phyloP scores from a whole-genome alignment of 1,284 basidiomycete genomes.

The Papiliotrema fonsecae region DNA sequence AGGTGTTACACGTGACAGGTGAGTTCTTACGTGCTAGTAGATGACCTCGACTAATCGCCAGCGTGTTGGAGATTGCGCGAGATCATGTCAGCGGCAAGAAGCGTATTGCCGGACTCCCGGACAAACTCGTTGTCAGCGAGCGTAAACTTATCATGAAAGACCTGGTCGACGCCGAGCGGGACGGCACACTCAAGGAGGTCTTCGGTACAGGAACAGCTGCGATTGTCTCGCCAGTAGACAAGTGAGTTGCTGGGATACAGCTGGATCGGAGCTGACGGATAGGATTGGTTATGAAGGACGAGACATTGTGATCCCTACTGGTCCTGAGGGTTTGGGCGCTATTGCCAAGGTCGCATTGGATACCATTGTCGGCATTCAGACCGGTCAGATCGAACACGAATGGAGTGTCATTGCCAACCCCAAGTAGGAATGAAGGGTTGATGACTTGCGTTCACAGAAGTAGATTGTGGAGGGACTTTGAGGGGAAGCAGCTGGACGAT shows the following conservation, averaged over 20 bases:
- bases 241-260: constrained; percentile 26
- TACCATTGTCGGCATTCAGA: constrained; percentile 84
- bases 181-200: constrained; percentile 76
- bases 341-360: constrained; percentile 77
- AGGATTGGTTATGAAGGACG: constrained; percentile 79
- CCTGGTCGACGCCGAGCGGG: constrained; percentile 65
- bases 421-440: constrained; percentile 1
- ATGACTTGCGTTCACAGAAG: too few species aligned
- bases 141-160: constrained; percentile 85
- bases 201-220: constrained; percentile 94
- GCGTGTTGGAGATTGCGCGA: constrained; percentile 71
- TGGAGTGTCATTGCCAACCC: constrained; percentile 56
- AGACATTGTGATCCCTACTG: constrained; percentile 79
- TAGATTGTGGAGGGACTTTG: too few species aligned
- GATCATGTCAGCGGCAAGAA: constrained; percentile 63
- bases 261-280: background rate
- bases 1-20: constrained; percentile 88
- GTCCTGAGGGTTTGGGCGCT: constrained; percentile 79
- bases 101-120: constrained; percentile 59
- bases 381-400: constrained; percentile 72
- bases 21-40: constrained; percentile 4
- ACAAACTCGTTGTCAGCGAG: constrained; percentile 71
- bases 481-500: too few species aligned
- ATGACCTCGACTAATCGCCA: background rate
- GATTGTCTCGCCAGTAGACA: constrained; percentile 74